Percentiles rank a stretch among this genome's conserved stretches.
Evolutionary conservation across 768 basidiomycete genomes (phyloP).

Genomic region (Coprinopsis sp.): DNA sequence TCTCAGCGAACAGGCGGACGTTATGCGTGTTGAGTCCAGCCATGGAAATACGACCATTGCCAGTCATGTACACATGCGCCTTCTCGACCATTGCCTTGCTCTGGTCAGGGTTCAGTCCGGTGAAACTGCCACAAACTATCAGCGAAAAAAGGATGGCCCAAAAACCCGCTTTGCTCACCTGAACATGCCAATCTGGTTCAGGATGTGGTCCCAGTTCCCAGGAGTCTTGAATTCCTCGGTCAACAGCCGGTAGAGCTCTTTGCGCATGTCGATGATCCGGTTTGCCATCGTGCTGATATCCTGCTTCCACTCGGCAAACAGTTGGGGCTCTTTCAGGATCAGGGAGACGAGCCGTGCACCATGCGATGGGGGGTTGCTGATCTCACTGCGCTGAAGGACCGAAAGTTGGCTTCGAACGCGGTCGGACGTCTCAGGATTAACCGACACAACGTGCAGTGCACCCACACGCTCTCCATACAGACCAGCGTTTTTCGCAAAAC

Average conservation of each 20-base stretch:
- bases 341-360: conserved; percentile 82
- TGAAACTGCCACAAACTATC: conserved; percentile 52
- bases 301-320: conserved; percentile 85
- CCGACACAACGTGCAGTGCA: conserved; percentile 80
- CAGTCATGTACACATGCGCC: conserved; percentile 81
- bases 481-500: conserved; percentile 96
- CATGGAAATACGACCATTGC: conserved; percentile 91
- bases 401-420: conserved; percentile 85
- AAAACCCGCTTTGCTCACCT: no score
- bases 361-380: conserved; percentile 90
- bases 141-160: conserved; percentile 20
- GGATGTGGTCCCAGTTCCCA: conserved; percentile 94
- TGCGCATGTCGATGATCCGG: conserved; percentile 89
- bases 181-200: conserved; percentile 97
- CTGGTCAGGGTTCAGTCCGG: conserved; percentile 68
- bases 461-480: conserved; percentile 94
- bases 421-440: conserved; percentile 57
- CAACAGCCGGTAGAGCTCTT: conserved; percentile 68
- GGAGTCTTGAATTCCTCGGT: conserved; percentile 81
- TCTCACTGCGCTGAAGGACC: conserved; percentile 89
- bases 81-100: conserved; percentile 63
- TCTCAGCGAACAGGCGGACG: conserved; percentile 68
- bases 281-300: conserved; percentile 93
- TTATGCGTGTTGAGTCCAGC: conserved; percentile 83
- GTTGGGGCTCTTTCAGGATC: conserved; percentile 67